A percentile compares a stretch with the other conserved stretches of the same genome.
phyloP scores from a whole-genome alignment of 2,329 filamentous ascomycete species.

The Simplicillium aogashimaense region DNA sequence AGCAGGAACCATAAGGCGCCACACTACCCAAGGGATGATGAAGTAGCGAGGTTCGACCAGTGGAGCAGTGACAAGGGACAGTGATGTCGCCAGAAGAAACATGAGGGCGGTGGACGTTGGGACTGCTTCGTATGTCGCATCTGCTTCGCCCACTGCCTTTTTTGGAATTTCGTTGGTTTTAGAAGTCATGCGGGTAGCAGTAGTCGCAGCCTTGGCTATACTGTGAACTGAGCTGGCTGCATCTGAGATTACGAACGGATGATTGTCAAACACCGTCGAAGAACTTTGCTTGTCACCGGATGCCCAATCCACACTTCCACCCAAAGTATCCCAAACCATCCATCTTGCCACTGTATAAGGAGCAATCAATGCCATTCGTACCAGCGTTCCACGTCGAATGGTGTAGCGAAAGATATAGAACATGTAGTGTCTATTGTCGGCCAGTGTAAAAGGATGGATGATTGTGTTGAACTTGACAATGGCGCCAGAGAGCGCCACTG shows the following conservation, averaged over 20 bases:
- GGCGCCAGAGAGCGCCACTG: slow-evolving; percentile 24
- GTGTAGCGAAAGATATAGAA: slow-evolving; percentile 91
- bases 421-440: slow-evolving; percentile 94
- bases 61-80: slow-evolving; percentile 79
- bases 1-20: slow-evolving; percentile 68
- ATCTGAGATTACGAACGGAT: slow-evolving; percentile 15
- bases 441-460: slow-evolving; percentile 89
- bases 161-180: too few relatives aligned
- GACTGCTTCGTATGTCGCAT: slow-evolving; percentile 17
- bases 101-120: slow-evolving; percentile 43
- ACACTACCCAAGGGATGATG: slow-evolving; percentile 90
- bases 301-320: slow-evolving; percentile 24
- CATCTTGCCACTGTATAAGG: slow-evolving; percentile 64
- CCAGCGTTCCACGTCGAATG: slow-evolving; percentile 52
- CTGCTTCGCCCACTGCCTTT: slow-evolving; percentile 2
- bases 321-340: slow-evolving; percentile 55
- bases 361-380: slow-evolving; percentile 59
- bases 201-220: slow-evolving; percentile 2
- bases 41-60: slow-evolving; percentile 95
- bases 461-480: slow-evolving; percentile 79
- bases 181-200: background rate
- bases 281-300: background rate
- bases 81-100: slow-evolving; percentile 56
- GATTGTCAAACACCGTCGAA: slow-evolving; percentile 14
- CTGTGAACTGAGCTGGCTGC: background rate